Percentiles rank a stretch among this genome's conserved stretches.
Evolutionary conservation across 805 yeast genomes (phyloP).

Genomic region (Yarrowia osloensis): DNA sequence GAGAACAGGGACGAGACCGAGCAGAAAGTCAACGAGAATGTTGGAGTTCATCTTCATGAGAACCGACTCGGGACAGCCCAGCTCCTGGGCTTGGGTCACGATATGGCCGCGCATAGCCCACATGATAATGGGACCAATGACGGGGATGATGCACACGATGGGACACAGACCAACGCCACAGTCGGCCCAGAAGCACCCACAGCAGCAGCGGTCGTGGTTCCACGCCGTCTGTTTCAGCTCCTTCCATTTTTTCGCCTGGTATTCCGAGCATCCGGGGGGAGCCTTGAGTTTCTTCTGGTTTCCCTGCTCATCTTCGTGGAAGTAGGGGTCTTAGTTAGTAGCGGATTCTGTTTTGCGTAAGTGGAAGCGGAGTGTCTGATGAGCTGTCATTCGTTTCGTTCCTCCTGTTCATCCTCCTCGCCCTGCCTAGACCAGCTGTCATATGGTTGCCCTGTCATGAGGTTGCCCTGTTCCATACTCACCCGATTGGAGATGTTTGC

Average conservation of each 20-base stretch:
- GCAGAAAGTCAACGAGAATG: slow-evolving; percentile 68
- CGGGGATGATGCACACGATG: slow-evolving; percentile 68
- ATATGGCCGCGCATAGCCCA: slow-evolving; percentile 74
- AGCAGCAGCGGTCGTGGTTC: slow-evolving; percentile 79
- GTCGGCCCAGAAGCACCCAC: slow-evolving; percentile 69
- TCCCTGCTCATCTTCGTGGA: slow-evolving; percentile 51
- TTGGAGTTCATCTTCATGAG: slow-evolving; percentile 75
- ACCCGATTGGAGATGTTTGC: background rate
- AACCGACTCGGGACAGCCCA: slow-evolving; percentile 58
- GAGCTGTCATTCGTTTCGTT: too few relatives aligned
- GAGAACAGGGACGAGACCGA: slow-evolving; percentile 76
- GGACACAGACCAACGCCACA: slow-evolving; percentile 82
- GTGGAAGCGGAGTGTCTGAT: too few relatives aligned
- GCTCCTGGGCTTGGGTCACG: slow-evolving; percentile 59
- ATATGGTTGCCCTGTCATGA: too few relatives aligned
- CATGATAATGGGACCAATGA: slow-evolving; percentile 81
- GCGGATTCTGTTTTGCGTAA: background rate
- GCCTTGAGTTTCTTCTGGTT: slow-evolving; percentile 56
- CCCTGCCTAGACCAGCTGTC: too few relatives aligned
- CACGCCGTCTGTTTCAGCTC: slow-evolving; percentile 76
- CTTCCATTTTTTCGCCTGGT: slow-evolving; percentile 72
- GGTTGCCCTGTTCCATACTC: too few relatives aligned
- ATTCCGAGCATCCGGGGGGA: slow-evolving; percentile 57
- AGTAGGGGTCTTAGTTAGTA: slow-evolving; percentile 56
- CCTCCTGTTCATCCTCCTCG: too few relatives aligned